Conservation (phyloP, 2,329 filamentous ascomycete genomes). For the Bipolaris zeicola region DNA sequence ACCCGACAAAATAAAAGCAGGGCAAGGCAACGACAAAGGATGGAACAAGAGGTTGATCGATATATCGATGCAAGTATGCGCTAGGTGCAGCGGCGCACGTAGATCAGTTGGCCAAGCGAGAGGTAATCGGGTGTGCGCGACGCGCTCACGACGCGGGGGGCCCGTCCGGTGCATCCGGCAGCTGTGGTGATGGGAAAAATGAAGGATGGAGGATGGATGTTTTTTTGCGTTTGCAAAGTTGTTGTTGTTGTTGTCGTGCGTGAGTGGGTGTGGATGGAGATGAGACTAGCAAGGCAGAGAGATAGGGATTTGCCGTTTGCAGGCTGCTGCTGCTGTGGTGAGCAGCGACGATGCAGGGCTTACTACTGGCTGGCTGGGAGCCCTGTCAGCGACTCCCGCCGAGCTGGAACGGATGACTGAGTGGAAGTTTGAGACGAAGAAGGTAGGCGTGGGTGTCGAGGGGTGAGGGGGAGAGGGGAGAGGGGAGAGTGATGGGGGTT, state of each 20-base stretch:
- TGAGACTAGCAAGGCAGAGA: not conserved
- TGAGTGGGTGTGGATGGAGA: not conserved
- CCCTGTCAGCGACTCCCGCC: constrained; percentile 25
- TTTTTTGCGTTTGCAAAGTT: constrained; percentile 1
- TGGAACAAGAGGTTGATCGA: not conserved
- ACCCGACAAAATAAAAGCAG: not conserved
- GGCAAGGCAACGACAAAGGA: constrained; percentile 2
- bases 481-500: not conserved
- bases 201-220: not conserved
- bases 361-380: constrained; percentile 18
- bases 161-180: constrained; percentile 25
- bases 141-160: constrained; percentile 29
- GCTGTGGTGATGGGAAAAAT: not conserved
- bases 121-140: constrained; percentile 18
- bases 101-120: constrained; percentile 43
- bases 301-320: constrained; percentile 14
- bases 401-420: constrained; percentile 8
- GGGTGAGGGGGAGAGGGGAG: not conserved
- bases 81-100: constrained; percentile 42
- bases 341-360: constrained; percentile 13
- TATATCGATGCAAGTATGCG: constrained; percentile 21
- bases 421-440: constrained; percentile 22
- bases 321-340: constrained; percentile 7
- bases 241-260: constrained; percentile 1
- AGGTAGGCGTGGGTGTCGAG: constrained; percentile 16